Evolutionary conservation across 164 flowering plant species (phyloP).

Genomic region (Aristolochia californica): DNA sequence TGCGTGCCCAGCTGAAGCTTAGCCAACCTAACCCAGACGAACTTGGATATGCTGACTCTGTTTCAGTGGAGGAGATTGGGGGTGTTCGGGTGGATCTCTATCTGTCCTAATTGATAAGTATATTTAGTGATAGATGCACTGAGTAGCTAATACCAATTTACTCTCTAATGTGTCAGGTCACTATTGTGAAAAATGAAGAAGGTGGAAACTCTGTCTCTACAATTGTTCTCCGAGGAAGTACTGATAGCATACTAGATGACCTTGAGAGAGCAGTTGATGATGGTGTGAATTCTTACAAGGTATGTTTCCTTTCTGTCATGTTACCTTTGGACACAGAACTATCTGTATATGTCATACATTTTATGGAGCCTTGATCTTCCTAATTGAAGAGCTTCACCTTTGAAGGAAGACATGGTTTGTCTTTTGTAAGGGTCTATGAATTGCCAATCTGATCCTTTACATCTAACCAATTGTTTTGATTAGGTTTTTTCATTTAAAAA

Average conservation of each 20-base stretch:
- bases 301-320: conserved; percentile 7
- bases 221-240: conserved; percentile 84
- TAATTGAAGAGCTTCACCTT: too few relatives aligned
- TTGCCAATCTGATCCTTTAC: too few relatives aligned
- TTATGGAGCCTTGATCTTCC: too few relatives aligned
- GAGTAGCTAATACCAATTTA: background rate
- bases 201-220: conserved; percentile 88
- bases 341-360: too few relatives aligned
- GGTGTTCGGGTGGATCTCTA: conserved; percentile 54
- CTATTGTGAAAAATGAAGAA: conserved; percentile 82
- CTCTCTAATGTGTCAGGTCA: conserved; percentile 37
- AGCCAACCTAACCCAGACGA: conserved; percentile 79
- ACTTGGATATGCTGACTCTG: conserved; percentile 76
- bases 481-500: too few relatives aligned
- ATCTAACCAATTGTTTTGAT: too few relatives aligned
- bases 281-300: conserved; percentile 96
- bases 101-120: background rate
- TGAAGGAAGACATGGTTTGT: too few relatives aligned
- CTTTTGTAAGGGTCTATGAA: too few relatives aligned
- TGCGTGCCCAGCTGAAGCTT: conserved; percentile 65
- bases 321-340: too few relatives aligned
- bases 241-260: conserved; percentile 96
- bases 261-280: conserved; percentile 99
- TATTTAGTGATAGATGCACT: background rate
- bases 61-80: conserved; percentile 95